phyloP scores from a whole-genome alignment of 345 rosid species.

The Anastatica hierochuntica region DNA sequence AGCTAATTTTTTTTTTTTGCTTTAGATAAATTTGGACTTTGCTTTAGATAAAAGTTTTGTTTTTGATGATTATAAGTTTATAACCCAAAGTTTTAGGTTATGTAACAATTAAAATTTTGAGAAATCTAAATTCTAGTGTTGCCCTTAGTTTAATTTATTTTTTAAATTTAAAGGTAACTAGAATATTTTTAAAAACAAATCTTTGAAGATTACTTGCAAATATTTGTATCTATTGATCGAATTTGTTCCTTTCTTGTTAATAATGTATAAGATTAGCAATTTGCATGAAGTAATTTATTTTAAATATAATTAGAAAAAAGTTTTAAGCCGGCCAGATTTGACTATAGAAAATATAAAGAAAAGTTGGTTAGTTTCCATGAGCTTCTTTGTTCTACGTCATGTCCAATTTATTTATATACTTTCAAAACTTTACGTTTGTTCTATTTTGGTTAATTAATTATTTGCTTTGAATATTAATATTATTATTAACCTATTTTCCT shows the following conservation, averaged over 20 bases:
- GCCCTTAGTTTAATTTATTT: neutral
- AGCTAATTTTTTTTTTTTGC: neutral
- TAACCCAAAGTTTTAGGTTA: too few species aligned
- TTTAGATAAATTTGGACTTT: neutral
- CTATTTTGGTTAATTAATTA: neutral
- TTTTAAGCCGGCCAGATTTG: conserved; percentile 16
- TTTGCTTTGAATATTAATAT: neutral
- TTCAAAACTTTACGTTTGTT: conserved; percentile 23
- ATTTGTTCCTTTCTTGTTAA: neutral
- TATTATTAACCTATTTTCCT: conserved; percentile 5
- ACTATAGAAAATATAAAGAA: conserved; percentile 16
- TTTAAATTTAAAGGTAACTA: neutral
- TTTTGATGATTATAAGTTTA: too few species aligned
- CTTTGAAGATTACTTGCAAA: conserved; percentile 8
- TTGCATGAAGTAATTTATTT: conserved; percentile 1
- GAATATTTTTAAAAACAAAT: neutral
- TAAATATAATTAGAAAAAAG: neutral
- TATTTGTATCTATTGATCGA: conserved; percentile 7
- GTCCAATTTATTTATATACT: conserved; percentile 17
- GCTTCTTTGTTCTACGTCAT: conserved; percentile 21
- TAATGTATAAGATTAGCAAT: conserved; percentile 3
- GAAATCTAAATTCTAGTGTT: conserved; percentile 8
- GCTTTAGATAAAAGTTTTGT: conserved; percentile 1
- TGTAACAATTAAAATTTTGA: conserved; percentile 16
- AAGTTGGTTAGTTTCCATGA: conserved; percentile 4